Base-by-base conservation (phyloP, 192 early-diverging fungal species). In the Backusella australiensis region DNA sequence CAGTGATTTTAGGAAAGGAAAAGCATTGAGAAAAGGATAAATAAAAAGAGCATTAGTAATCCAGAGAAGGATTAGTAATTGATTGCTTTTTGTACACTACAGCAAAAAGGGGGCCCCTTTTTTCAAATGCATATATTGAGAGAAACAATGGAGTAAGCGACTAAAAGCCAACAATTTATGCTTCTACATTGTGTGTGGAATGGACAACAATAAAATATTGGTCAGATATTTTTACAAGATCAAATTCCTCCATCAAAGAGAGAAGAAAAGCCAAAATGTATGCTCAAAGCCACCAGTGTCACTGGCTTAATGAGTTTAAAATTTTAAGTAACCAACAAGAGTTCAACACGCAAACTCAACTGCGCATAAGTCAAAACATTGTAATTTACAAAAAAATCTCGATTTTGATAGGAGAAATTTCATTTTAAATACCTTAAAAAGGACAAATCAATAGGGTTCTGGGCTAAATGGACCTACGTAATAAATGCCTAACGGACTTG, bases 381-480 rank as follows among this genome's bases (percentile, higher is more conserved):
- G 46, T 49, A 23, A 59, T 59, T 26, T 26, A 59, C 23, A 59
- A 23, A 63, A 63, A 63, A 29, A 26, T 0, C 12, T 12, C 21
- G 8, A 29, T 29, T 49, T 49, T 63, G 26, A 63, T 63, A 63
- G 56, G 56, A 63, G 56, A 63, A 14, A 63, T 63, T 63, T 63
- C 21, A 63, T 63, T 23, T 21, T 63, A 63, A 26, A 3, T 63
- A 5, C 56, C 56, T 21, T 29, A 63, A 63, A 39, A 63, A 63
- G 56, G 56, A 63, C 56, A 63, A 26, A 59, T 59, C 11, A 59
- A 63, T 29, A 63, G 23, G 56, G 56, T 63, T 63, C 56, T 63
- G 7, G 26, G 26, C 26, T 26, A 9, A 56, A 21, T 59, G 7
- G 26, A 2, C 56, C 56, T 63, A 63, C 23, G 56, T 29, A 63